Percentiles rank a stretch among this genome's conserved stretches.
Conservation (phyloP, 78 protist genomes). For the Dictyostelium brefeldianum region DNA sequence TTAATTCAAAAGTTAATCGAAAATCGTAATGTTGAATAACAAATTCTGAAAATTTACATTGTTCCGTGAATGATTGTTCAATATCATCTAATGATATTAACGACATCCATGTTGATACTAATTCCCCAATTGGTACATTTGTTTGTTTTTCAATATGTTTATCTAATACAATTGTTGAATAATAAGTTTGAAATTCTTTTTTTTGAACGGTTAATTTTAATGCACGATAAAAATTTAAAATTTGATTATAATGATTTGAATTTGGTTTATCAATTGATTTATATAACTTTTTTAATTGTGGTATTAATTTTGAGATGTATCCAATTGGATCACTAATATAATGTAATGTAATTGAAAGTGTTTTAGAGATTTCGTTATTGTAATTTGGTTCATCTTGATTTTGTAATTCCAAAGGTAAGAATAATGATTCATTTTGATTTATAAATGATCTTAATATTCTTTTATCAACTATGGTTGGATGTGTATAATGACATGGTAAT, state of each 20-base stretch:
- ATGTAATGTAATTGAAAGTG: not conserved
- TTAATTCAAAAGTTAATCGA: not conserved
- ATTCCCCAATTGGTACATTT: too few species aligned
- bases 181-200: not conserved
- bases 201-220: not conserved
- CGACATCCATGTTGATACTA: not conserved
- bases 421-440: not conserved
- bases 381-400: not conserved
- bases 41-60: not conserved
- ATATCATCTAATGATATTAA: not conserved
- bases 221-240: not conserved
- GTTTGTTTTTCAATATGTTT: not conserved
- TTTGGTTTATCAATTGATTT: not conserved
- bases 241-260: not conserved
- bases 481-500: constrained; percentile 10
- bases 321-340: not conserved
- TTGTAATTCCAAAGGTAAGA: not conserved
- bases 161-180: not conserved
- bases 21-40: not conserved
- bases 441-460: not conserved
- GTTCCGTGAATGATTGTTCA: not conserved
- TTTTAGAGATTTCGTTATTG: not conserved
- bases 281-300: not conserved
- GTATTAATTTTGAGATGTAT: not conserved
- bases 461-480: not conserved